phyloP scores from a whole-genome alignment of 129 eudicot species.

The Pittosporum tobira region DNA sequence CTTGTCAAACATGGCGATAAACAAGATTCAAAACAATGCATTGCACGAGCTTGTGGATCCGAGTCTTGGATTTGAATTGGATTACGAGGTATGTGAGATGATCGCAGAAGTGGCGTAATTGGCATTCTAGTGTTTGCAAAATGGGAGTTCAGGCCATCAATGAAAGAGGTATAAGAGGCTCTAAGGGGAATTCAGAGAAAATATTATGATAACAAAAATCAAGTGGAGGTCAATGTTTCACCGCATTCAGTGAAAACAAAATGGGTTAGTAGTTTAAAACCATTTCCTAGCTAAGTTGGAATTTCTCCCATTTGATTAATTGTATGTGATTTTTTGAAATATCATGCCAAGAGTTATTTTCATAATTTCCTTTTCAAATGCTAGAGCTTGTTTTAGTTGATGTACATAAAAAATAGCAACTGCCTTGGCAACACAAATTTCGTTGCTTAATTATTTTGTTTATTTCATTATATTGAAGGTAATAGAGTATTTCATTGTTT shows the following conservation, averaged over 20 bases:
- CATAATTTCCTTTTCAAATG: no score
- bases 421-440: neutral
- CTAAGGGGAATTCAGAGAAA: neutral
- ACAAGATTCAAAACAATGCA: constrained; percentile 1
- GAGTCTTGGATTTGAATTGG: constrained; percentile 7
- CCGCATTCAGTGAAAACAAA: neutral
- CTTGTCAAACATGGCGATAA: constrained; percentile 4
- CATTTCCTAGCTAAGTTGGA: neutral
- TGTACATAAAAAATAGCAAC: neutral
- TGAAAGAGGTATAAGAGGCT: neutral
- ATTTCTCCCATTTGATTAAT: neutral
- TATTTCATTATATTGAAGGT: no score
- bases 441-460: no score
- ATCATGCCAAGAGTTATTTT: neutral
- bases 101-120: constrained; percentile 7
- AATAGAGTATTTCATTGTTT: no score
- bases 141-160: constrained; percentile 1
- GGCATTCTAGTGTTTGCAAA: constrained; percentile 9
- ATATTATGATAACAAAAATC: neutral
- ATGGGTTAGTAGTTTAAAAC: neutral
- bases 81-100: neutral
- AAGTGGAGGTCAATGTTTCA: neutral
- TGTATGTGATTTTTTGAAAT: neutral
- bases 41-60: constrained; percentile 13
- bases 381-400: neutral